These are phyloP conservation scores for Phaeodactylum tricornutum DNA, from an alignment of 108 stramenopile genomes.

Conservation along the genomic window DNA sequence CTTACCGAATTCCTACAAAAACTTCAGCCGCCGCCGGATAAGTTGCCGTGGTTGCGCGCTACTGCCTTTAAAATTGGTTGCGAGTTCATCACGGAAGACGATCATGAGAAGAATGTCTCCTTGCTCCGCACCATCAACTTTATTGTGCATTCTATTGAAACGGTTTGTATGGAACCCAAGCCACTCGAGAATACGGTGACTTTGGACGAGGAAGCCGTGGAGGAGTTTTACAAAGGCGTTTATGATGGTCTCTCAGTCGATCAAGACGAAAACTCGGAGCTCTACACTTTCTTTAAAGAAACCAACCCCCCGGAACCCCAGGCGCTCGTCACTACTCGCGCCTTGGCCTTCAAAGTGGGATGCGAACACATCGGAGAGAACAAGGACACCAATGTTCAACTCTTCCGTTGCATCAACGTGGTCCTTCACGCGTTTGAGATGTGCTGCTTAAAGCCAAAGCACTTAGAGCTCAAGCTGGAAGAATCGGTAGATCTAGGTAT, in stretches of 20 bases:
- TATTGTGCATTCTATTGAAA: slow-evolving; percentile 50
- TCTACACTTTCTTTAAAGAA: slow-evolving; percentile 19
- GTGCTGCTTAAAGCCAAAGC: slow-evolving; percentile 18
- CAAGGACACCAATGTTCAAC: slow-evolving; percentile 27
- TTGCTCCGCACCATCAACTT: slow-evolving; percentile 48
- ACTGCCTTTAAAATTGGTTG: slow-evolving; percentile 54
- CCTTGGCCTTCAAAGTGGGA: slow-evolving; percentile 50
- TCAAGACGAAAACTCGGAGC: slow-evolving; percentile 26
- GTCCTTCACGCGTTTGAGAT: slow-evolving; percentile 54
- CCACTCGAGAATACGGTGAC: not conserved
- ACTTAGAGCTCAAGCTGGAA: not conserved
- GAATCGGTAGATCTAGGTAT: slow-evolving; percentile 5
- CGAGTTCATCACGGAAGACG: slow-evolving; percentile 43
- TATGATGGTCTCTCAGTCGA: slow-evolving; percentile 37
- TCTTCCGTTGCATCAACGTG: slow-evolving; percentile 51
- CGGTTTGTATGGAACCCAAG: slow-evolving; percentile 31
- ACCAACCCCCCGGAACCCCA: slow-evolving; percentile 27
- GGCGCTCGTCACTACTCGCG: slow-evolving; percentile 35
- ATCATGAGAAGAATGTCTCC: slow-evolving; percentile 36
- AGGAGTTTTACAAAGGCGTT: slow-evolving; percentile 15
- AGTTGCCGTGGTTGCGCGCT: slow-evolving; percentile 48
- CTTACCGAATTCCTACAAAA: slow-evolving; percentile 16
- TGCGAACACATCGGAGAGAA: slow-evolving; percentile 41
- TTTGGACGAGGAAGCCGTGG: slow-evolving; percentile 18
- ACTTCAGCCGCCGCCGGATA: slow-evolving; percentile 47